Base-by-base conservation (phyloP, 805 yeast species). In the Vanderwaltozyma yarrowii region DNA sequence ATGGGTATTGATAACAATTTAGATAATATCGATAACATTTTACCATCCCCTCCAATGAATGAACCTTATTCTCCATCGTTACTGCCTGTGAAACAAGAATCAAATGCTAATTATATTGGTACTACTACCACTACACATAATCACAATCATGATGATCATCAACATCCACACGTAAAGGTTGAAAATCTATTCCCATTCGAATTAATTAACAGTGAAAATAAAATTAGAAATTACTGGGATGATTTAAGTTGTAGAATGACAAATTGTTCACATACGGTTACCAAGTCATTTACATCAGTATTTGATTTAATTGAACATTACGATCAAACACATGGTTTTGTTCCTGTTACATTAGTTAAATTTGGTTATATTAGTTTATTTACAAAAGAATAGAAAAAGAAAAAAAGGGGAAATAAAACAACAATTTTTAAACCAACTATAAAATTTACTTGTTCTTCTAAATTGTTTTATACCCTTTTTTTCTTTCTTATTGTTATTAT, bases 291-390 rank as follows among this genome's bases (percentile, higher is more conserved):
- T 21, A n/a, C 30, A 11, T 34, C 51, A 13, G 45, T 43, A 2
- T 38, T 45, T 27, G 48, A 44, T 9, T 32, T 51, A n/a, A 36
- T 51, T 4, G 55, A 49, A 27, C 55, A 51, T 42, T 51, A 51
- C 33, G 54, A 51, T 26, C 51, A 47, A 31, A 24, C 25, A 7
- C 55, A 51, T 33, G 44, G 34, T 1, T 46, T 39, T 13, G 42
- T 51, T 5, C 55, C 55, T 3, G 47, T 43, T 2, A 42, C 54
- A 2, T 26, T 51, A 18, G 45, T 51, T 1, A 43, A 51, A 36
- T 49, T 34, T 24, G 48, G 54, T 16, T 51, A 39, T 28, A 26
- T 46, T 9, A 36, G 35, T 32, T 11, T 37, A 18, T 37, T 32
- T 18, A 30, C 33, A 14, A 21, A 30, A 18, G 38, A 35, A 12